Base-by-base conservation (phyloP, 805 yeast species). In the Candida oleophila region DNA sequence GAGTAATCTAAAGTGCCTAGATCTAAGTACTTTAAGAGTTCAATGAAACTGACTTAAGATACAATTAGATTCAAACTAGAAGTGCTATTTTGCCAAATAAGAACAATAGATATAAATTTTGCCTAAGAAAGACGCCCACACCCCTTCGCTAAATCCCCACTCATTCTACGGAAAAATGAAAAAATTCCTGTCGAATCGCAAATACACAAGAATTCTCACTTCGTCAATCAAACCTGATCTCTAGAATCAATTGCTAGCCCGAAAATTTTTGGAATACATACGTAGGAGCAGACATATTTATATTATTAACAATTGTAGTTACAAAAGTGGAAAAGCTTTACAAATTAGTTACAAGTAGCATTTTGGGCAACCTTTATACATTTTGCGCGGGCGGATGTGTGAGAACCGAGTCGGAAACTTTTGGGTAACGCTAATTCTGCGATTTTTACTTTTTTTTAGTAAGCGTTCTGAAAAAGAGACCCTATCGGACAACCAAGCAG, bases 271-370 rank as follows among this genome's bases (percentile, higher is more conserved):
- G 19, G 14, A 5, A n/a, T 60, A 70, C 75, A 55, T 70, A 70
- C 75, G 69, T 66, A 56, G 75, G 74, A 63, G 73, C 66, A 66
- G 73, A 62, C 74, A 68, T 66, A 41, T 54, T 59, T 49, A 34
- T 22, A 18, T 42, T 25, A 15, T 12, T 41, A 19, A 41, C 12
- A 30, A 32, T 38, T n/a, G 19, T 5, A 19, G 43, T 25, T 41
- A 41, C 22, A 28, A 16, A 16, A 15, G 20, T 9, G 18, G 39
- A 20, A 36, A 36, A 36, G 19, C 21, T 12, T 4, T 18, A 22
- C 4, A 30, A 14, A 18, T 28, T 16, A 41, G 15, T 20, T 37
- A 5, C 28, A 14, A 32, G 15, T 14, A 19, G 41, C 32, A 38
- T 11, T 21, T 30, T 18, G 40, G 25, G 3, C 32, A 34, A 21